These are phyloP conservation scores for Poa pratensis DNA, from an alignment of 176 grass and related monocot species.

Conservation along the genomic window DNA sequence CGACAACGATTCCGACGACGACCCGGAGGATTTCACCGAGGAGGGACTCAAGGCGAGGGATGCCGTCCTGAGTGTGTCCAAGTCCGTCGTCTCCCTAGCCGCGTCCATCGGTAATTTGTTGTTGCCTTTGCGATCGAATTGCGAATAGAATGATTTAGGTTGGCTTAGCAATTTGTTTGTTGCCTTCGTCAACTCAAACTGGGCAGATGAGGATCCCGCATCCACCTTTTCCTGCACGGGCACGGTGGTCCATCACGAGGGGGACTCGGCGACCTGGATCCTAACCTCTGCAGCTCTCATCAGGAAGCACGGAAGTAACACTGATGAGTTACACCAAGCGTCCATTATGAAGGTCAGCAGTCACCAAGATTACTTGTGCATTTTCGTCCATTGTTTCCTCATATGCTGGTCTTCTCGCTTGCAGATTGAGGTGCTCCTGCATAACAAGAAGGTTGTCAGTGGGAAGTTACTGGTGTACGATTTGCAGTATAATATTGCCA, in stretches of 20 bases:
- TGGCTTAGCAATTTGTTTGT: neutral
- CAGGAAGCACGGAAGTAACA: neutral
- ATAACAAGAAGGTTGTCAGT: neutral
- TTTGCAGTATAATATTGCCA: conserved; percentile 11
- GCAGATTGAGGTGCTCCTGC: conserved; percentile 31
- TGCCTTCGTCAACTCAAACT: neutral
- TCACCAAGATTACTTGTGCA: neutral
- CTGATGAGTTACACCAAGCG: neutral
- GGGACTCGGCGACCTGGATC: neutral
- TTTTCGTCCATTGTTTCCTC: neutral
- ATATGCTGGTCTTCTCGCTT: neutral
- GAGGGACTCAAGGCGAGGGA: neutral
- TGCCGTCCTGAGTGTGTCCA: neutral
- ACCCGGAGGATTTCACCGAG: neutral
- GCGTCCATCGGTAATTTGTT: conserved; percentile 1
- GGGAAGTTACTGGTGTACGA: neutral
- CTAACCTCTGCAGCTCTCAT: conserved; percentile 21
- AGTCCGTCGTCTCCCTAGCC: conserved; percentile 10
- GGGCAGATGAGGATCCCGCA: neutral
- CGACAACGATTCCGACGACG: neutral
- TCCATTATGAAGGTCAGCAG: neutral
- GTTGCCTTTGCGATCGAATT: neutral
- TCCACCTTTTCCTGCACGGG: conserved; percentile 4
- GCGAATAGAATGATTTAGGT: too few species aligned
- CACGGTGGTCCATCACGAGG: neutral